A percentile compares a stretch with the other conserved stretches of the same genome.
These are phyloP conservation scores for Beauveria sp. DNA, from an alignment of 2,329 filamentous ascomycete genomes.

Conservation along the genomic window DNA sequence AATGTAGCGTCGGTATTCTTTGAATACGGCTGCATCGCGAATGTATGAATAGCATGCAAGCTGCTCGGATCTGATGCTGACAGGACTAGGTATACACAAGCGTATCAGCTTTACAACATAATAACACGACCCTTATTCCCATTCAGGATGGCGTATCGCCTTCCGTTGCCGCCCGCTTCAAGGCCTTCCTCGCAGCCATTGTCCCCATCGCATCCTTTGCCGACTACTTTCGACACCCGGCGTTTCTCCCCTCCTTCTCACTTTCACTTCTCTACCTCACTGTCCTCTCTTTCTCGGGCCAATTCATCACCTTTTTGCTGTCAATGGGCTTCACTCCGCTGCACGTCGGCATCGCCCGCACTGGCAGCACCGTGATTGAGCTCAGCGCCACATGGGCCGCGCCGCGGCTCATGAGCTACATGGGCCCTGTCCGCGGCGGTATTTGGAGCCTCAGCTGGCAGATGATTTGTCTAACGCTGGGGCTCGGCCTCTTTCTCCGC, in stretches of 20 bases:
- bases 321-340: constrained; percentile 42
- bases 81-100: constrained; percentile 18
- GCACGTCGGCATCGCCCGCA: constrained; percentile 47
- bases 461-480: constrained; percentile 43
- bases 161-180: background rate
- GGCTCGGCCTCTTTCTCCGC: constrained; percentile 34
- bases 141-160: background rate
- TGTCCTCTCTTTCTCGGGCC: constrained; percentile 49
- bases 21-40: constrained; percentile 1
- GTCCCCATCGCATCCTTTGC: constrained; percentile 15
- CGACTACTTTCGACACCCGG: constrained; percentile 45
- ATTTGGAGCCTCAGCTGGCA: constrained; percentile 68
- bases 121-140: background rate
- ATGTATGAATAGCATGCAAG: background rate
- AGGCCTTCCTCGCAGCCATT: background rate
- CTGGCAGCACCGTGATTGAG: constrained; percentile 46
- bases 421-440: constrained; percentile 55
- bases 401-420: constrained; percentile 44
- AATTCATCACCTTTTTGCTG: constrained; percentile 58
- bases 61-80: background rate
- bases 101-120: constrained; percentile 15
- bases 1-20: constrained; percentile 23
- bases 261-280: constrained; percentile 55
- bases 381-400: constrained; percentile 53
- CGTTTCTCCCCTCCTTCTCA: constrained; percentile 53